These are phyloP conservation scores for Cicer yamashitae DNA, from an alignment of 306 rosid genomes.

Conservation along the genomic window DNA sequence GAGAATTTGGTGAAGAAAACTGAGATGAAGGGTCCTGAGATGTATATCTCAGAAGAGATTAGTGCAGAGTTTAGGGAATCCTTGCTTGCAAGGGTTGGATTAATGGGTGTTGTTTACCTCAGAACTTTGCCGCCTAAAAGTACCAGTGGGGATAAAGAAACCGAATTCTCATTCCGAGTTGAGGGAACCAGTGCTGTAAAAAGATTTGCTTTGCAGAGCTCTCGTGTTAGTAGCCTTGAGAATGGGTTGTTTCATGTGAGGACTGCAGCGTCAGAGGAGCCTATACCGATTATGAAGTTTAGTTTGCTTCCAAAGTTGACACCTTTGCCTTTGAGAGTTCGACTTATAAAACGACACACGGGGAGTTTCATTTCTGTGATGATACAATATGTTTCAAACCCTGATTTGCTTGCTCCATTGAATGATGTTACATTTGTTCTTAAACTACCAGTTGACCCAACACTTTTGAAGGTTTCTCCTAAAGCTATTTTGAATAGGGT, in stretches of 20 bases:
- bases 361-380: constrained; percentile 88
- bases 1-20: constrained; percentile 66
- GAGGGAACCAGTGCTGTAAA: constrained; percentile 79
- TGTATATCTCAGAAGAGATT: constrained; percentile 77
- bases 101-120: constrained; percentile 81
- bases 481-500: constrained; percentile 85
- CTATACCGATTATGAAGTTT: constrained; percentile 83
- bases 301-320: constrained; percentile 80
- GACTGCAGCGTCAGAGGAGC: constrained; percentile 73
- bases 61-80: constrained; percentile 94
- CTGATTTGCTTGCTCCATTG: constrained; percentile 78
- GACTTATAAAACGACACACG: constrained; percentile 80
- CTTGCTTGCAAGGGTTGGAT: constrained; percentile 80
- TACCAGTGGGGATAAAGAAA: constrained; percentile 81
- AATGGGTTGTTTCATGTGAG: constrained; percentile 90
- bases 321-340: constrained; percentile 91
- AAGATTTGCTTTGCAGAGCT: constrained; percentile 80
- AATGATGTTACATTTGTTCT: constrained; percentile 74
- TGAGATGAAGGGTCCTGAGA: constrained; percentile 93
- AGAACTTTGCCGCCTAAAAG: constrained; percentile 80
- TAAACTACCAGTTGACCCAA: constrained; percentile 84
- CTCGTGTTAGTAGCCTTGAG: constrained; percentile 81
- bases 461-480: constrained; percentile 90
- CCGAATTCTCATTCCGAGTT: constrained; percentile 87
- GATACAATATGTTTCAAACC: constrained; percentile 86